Conservation (phyloP, 192 early-diverging fungal genomes). For the Lunasporangiospora selenospora region DNA sequence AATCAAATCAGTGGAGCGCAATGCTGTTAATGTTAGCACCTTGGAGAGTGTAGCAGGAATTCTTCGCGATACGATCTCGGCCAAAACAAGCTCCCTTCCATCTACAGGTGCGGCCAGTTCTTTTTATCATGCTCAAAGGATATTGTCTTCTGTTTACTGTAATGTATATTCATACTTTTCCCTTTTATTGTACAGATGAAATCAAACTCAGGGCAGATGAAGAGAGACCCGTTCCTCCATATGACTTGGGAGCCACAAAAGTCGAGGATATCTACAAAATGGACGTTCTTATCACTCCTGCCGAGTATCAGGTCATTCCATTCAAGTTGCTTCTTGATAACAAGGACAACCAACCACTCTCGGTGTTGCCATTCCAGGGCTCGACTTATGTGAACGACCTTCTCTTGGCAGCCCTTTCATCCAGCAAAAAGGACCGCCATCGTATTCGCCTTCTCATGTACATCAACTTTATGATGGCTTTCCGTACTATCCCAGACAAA, state of each 20-base stretch:
- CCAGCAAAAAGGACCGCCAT: constrained; percentile 59
- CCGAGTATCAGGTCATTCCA: constrained; percentile 69
- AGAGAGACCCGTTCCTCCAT: constrained; percentile 78
- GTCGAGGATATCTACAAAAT: constrained; percentile 84
- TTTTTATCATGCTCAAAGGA: too few species aligned
- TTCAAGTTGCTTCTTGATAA: constrained; percentile 57
- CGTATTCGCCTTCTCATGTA: constrained; percentile 71
- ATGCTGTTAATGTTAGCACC: constrained; percentile 79
- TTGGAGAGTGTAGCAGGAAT: constrained; percentile 67
- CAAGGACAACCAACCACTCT: constrained; percentile 45
- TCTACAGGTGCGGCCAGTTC: constrained; percentile 43
- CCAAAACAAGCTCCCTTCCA: constrained; percentile 67
- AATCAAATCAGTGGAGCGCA: constrained; percentile 84
- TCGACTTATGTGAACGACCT: constrained; percentile 56
- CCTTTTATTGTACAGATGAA: constrained; percentile 27
- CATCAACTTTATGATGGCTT: constrained; percentile 79
- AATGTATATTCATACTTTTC: background rate
- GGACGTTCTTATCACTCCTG: constrained; percentile 70
- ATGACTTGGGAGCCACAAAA: constrained; percentile 68
- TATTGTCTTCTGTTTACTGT: too few species aligned
- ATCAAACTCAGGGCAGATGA: constrained; percentile 60
- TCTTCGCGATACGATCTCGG: constrained; percentile 75
- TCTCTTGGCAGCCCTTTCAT: constrained; percentile 40
- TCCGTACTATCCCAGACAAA: constrained; percentile 55
- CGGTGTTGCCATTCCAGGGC: constrained; percentile 45